phyloP scores from a whole-genome alignment of 768 basidiomycete genomes.

The Lyophyllum semitale region DNA sequence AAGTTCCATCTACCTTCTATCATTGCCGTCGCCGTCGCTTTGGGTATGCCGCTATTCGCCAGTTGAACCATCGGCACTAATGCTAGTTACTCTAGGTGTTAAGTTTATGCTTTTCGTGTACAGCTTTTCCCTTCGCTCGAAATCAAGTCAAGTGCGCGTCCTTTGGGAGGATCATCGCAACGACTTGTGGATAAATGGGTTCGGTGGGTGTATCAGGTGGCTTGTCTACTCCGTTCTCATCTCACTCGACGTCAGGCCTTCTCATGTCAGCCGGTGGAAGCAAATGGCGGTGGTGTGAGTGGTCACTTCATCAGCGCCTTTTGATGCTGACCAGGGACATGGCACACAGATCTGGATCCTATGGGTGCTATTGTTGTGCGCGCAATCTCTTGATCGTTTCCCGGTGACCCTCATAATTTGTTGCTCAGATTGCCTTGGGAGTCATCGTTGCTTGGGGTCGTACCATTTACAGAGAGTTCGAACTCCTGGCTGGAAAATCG shows the following conservation, averaged over 20 bases:
- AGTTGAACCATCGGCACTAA: slow-evolving; percentile 1
- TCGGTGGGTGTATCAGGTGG: slow-evolving; percentile 46
- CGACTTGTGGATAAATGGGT: slow-evolving; percentile 83
- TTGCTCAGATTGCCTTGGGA: slow-evolving; percentile 62
- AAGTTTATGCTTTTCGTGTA: slow-evolving; percentile 89
- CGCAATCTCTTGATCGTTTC: slow-evolving; percentile 10
- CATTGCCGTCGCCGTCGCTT: slow-evolving; percentile 78
- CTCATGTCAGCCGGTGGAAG: slow-evolving; percentile 85
- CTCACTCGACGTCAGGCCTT: slow-evolving; percentile 48
- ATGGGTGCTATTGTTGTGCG: slow-evolving; percentile 75
- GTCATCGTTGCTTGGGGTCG: slow-evolving; percentile 77
- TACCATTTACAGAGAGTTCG: slow-evolving; percentile 82
- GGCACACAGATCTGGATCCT: slow-evolving; percentile 66
- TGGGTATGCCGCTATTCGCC: slow-evolving; percentile 50
- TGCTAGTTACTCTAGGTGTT: slow-evolving; percentile 48
- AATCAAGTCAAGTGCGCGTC: slow-evolving; percentile 91
- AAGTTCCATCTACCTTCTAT: slow-evolving; percentile 81
- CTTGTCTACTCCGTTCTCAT: slow-evolving; percentile 5
- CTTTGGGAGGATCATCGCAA: slow-evolving; percentile 97
- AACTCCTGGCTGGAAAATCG: slow-evolving; percentile 86
- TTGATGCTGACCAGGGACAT: neutral
- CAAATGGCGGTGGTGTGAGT: slow-evolving; percentile 80
- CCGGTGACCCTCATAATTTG: slow-evolving; percentile 8
- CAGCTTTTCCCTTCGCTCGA: slow-evolving; percentile 74
- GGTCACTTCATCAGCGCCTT: slow-evolving; percentile 8